phyloP scores from a whole-genome alignment of 768 basidiomycete species.

The Boletus huronensis region DNA sequence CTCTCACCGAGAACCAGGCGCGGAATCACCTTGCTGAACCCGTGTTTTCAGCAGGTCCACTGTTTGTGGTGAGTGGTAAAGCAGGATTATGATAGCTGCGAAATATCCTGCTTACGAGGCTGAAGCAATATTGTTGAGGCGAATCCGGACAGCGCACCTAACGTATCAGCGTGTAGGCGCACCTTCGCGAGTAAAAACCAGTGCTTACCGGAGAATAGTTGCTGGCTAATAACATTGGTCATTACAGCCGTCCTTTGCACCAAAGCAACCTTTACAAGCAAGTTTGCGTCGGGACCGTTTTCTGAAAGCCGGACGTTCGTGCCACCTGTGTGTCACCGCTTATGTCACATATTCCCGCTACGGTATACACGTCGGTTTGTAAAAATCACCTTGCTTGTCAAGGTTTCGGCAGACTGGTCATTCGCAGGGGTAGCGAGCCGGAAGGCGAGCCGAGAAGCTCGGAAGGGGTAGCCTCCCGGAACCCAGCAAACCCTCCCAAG shows the following conservation, averaged over 20 bases:
- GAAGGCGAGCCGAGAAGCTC: no score
- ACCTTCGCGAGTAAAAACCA: background rate
- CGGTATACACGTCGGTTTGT: no score
- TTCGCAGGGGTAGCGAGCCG: no score
- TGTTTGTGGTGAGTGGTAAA: slow-evolving; percentile 24
- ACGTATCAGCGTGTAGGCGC: background rate
- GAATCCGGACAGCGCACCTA: slow-evolving; percentile 78
- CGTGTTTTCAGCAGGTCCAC: slow-evolving; percentile 94
- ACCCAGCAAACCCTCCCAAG: no score
- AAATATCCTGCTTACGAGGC: slow-evolving; percentile 51
- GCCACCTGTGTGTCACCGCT: no score
- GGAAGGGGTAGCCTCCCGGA: no score
- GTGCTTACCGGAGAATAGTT: slow-evolving; percentile 28
- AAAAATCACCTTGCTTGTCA: no score
- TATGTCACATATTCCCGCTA: no score
- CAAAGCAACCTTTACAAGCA: background rate
- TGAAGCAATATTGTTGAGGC: slow-evolving; percentile 72
- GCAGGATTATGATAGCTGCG: background rate
- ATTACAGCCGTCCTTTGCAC: slow-evolving; percentile 5
- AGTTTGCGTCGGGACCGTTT: no score
- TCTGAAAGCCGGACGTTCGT: no score
- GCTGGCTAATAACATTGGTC: slow-evolving; percentile 27
- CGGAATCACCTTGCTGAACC: slow-evolving; percentile 74
- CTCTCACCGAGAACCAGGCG: slow-evolving; percentile 36
- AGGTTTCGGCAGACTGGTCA: no score